Evolutionary conservation across 2,329 filamentous ascomycete genomes (phyloP).

Genomic region (Trichothecium roseum): DNA sequence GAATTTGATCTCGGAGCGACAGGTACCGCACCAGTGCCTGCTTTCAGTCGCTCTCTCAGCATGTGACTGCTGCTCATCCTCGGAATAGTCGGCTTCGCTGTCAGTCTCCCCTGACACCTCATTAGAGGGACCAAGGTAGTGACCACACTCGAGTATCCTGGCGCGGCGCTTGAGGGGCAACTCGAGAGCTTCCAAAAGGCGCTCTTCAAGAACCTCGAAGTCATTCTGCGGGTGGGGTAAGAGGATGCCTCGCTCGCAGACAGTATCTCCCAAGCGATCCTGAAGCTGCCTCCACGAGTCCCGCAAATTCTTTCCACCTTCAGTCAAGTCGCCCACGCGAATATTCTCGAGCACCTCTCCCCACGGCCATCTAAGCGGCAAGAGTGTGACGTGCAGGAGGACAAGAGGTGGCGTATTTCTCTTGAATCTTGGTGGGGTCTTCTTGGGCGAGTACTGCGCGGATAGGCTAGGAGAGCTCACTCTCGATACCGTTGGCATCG

Average conservation of each 20-base stretch:
- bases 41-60: slow-evolving; percentile 6
- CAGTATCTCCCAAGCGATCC: slow-evolving; percentile 61
- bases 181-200: slow-evolving; percentile 64
- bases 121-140: slow-evolving; percentile 58
- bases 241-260: slow-evolving; percentile 63
- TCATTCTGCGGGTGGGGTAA: slow-evolving; percentile 71
- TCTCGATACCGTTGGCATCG: slow-evolving; percentile 40
- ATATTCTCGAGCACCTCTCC: slow-evolving; percentile 40
- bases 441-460: slow-evolving; percentile 44
- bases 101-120: slow-evolving; percentile 34
- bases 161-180: slow-evolving; percentile 54
- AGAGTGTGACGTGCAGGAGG: slow-evolving; percentile 64
- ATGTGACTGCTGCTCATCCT: slow-evolving; percentile 10
- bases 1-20: slow-evolving; percentile 42
- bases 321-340: slow-evolving; percentile 28
- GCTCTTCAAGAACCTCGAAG: slow-evolving; percentile 70
- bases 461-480: slow-evolving; percentile 43
- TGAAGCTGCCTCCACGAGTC: slow-evolving; percentile 58
- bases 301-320: slow-evolving; percentile 38
- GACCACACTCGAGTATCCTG: slow-evolving; percentile 63
- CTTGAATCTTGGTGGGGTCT: slow-evolving; percentile 49
- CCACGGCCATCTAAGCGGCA: slow-evolving; percentile 61
- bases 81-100: slow-evolving; percentile 33
- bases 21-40: slow-evolving; percentile 47
- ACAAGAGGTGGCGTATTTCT: slow-evolving; percentile 56